Evolutionary conservation across 2,329 filamentous ascomycete genomes (phyloP).

Genomic region (Cladophialophora carrionii): DNA sequence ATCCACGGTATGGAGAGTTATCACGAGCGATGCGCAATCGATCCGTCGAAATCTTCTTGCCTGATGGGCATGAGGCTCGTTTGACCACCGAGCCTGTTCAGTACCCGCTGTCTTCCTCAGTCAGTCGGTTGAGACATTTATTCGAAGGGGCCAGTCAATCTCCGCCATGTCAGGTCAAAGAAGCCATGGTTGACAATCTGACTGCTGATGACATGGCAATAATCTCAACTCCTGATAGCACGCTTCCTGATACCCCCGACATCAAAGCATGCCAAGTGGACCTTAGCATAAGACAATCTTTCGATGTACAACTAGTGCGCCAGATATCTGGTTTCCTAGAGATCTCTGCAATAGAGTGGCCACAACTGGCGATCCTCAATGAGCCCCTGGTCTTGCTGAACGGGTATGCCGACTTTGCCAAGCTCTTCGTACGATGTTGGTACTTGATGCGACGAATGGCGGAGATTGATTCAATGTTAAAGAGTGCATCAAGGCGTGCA

Average conservation of each 20-base stretch:
- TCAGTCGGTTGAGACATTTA: conserved; percentile 31
- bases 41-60: conserved; percentile 83
- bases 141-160: not conserved
- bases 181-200: conserved; percentile 30
- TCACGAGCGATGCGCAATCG: conserved; percentile 97
- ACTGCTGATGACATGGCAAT: conserved; percentile 23
- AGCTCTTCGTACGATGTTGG: conserved; percentile 25
- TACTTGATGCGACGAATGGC: conserved; percentile 19
- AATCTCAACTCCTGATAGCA: not conserved
- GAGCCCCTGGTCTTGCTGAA: conserved; percentile 25
- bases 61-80: conserved; percentile 46
- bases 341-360: not conserved
- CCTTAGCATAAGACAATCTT: conserved; percentile 4
- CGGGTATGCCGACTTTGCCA: not conserved
- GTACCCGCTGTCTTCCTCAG: conserved; percentile 30
- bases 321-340: conserved; percentile 3
- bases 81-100: conserved; percentile 18
- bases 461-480: conserved; percentile 15
- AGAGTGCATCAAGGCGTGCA: conserved; percentile 4
- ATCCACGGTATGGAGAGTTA: conserved; percentile 87
- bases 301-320: conserved; percentile 3
- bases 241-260: conserved; percentile 3
- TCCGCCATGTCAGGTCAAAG: conserved; percentile 5
- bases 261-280: conserved; percentile 12
- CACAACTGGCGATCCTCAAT: conserved; percentile 22